Evolutionary conservation across 129 eudicot species (phyloP), one percentile per base, ranked within the genome.

Genomic region (Glebionis coronaria): DNA sequence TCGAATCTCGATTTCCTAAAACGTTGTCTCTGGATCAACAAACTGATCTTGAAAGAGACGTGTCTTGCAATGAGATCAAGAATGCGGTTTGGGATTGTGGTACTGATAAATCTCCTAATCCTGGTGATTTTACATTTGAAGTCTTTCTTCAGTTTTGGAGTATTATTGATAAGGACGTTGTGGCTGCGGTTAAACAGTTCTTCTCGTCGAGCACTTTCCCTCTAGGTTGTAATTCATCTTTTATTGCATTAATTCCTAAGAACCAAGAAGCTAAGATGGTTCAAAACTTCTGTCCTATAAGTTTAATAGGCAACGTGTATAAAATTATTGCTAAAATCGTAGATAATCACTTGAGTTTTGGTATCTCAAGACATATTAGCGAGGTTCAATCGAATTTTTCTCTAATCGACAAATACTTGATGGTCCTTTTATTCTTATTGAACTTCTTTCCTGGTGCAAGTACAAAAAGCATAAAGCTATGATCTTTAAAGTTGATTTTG

Each of bases 201-300:
- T 3, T 16, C 3, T 49, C 6, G 23, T 9, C 1, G 1, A 52
- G 21, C 4, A 40, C 1, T 1, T 21, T 62, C 4, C 19, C 4
- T 0, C 1, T 1, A 6, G 52, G 68, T 1, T 9, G 21, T 12
- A 63, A 63, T 31, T 15, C 27, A 0, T 63, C 68, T 1, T 63
- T 63, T 35, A 16, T 63, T 12, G 12, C 20, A 14, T 31, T 63
- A 12, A 63, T 63, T n/a, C 68, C 68, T 2, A 63, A 63, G 12
- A 1, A 9, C 2, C 12, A 25, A 3, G 21, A 40, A 0, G 27
- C 68, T 5, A 12, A 9, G 7, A 1, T 2, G 15, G 11, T 63
- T 12, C 9, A 27, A 2, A 50, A 63, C 13, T 63, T 3, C 14
- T 8, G 68, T 10, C 68, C 68, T 2, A 63, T 63, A 18, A 31